Percentiles rank a stretch among this genome's conserved stretches.
Evolutionary conservation across 2,329 filamentous ascomycete genomes (phyloP).

Genomic region (Botrytis fabae): DNA sequence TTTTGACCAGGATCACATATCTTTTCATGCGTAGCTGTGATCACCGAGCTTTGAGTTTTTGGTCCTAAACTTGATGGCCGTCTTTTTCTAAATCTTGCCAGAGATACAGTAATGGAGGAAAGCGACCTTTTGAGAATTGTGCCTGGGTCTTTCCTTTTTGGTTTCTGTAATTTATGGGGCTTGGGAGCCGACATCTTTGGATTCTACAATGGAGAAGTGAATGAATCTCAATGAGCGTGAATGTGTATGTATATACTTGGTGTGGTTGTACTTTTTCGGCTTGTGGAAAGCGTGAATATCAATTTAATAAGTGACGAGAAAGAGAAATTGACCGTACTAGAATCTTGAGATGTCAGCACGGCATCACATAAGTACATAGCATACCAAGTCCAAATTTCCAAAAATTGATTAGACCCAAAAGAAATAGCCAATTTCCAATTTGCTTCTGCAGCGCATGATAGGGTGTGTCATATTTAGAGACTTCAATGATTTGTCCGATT

Average conservation of each 20-base stretch:
- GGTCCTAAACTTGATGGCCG: not conserved
- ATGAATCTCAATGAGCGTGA: not conserved
- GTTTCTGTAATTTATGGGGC: not conserved
- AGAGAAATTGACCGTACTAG: not conserved
- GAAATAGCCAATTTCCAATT: accelerated
- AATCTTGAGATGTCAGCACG: not conserved
- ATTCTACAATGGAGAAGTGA: not conserved
- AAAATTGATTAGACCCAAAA: not conserved
- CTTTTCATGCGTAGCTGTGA: not conserved
- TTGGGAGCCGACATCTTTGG: not conserved
- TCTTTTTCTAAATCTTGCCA: not conserved
- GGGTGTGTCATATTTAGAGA: not conserved
- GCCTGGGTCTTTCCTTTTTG: not conserved
- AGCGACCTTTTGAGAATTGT: not conserved
- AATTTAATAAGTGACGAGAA: too few relatives aligned
- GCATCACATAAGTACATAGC: not conserved
- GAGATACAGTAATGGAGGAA: not conserved
- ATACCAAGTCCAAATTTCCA: not conserved
- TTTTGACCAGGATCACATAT: too few relatives aligned
- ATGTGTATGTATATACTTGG: too few relatives aligned
- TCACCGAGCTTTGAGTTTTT: not conserved
- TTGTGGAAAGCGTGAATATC: not conserved
- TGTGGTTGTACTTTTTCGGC: not conserved
- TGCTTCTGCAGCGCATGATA: not conserved
- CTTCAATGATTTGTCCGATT: not conserved